These are phyloP conservation scores for Ormosia semicastrata DNA, from an alignment of 306 rosid species.

Conservation along the genomic window DNA sequence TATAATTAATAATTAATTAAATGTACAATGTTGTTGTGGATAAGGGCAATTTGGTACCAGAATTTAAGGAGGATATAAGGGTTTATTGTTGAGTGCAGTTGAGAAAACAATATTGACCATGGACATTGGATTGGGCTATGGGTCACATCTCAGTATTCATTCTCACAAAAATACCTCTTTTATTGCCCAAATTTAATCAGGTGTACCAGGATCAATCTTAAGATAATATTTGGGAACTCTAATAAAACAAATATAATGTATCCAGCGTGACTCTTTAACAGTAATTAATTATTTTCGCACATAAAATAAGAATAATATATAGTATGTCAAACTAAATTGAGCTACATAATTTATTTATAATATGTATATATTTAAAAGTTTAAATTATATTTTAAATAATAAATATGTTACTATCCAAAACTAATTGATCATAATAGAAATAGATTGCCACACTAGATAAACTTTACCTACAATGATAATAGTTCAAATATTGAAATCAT, in stretches of 20 bases:
- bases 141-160: background rate
- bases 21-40: constrained; percentile 8
- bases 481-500: too few species aligned
- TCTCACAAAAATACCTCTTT: background rate
- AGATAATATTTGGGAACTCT: background rate
- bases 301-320: background rate
- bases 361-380: too few species aligned
- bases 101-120: background rate
- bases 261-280: background rate
- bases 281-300: background rate
- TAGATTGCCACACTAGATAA: too few species aligned
- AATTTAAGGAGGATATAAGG: background rate
- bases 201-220: too few species aligned
- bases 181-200: background rate
- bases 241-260: background rate
- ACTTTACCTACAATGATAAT: too few species aligned
- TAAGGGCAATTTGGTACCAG: background rate
- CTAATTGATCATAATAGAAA: too few species aligned
- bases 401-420: too few species aligned
- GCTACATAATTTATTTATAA: too few species aligned
- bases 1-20: constrained; percentile 16
- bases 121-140: background rate
- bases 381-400: too few species aligned
- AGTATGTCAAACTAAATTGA: too few species aligned
- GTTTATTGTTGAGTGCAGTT: background rate